Evolutionary conservation across 164 flowering plant genomes (phyloP), one percentile per base, ranked within the genome.

Genomic region (Warburgia ugandensis): DNA sequence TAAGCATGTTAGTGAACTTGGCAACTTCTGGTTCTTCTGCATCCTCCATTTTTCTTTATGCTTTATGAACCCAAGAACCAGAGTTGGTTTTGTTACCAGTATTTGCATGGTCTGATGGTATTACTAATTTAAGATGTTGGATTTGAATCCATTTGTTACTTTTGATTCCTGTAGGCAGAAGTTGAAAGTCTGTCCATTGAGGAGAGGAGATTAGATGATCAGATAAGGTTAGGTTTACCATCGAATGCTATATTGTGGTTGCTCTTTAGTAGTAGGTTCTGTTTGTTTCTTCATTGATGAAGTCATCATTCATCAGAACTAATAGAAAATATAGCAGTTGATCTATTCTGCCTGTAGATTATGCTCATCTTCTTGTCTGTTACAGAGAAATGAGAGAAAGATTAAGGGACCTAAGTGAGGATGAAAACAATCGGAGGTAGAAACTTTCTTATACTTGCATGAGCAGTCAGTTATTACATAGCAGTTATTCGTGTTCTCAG

Each of bases 341-440:
- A n/a, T n/a, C n/a, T n/a, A n/a, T 39, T 14, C 20, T 22, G 4
- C 19, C 6, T 2, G 2, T 13, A 16, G 20, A 39, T 9, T 3
- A 5, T 45, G 6, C 16, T 26, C 16, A 9, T 2, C n/a, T 45
- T 4, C 5, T 23, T 54, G 57, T 10, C 17, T 55, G 60, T 20
- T 58, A 35, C 76, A 83, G 95, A 72, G 62, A 73, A 56, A 72
- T 58, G 51, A 76, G 70, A 59, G 82, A 71, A 37, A 65, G 58
- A 33, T 22, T 86, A 26, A 66, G 71, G 49, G 39, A 52, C 48
- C 54, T 86, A 36, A 62, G 62, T 45, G 78, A 58, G 33, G 75
- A 74, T 64, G 74, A 73, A 59, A 68, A 65, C 49, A 36, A 30
- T 52, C 58, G 55, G 48, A 80, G 66, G 95, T 86, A 76, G 36